Base-by-base conservation (phyloP, 768 basidiomycete species). In the Boletellus sp. region DNA sequence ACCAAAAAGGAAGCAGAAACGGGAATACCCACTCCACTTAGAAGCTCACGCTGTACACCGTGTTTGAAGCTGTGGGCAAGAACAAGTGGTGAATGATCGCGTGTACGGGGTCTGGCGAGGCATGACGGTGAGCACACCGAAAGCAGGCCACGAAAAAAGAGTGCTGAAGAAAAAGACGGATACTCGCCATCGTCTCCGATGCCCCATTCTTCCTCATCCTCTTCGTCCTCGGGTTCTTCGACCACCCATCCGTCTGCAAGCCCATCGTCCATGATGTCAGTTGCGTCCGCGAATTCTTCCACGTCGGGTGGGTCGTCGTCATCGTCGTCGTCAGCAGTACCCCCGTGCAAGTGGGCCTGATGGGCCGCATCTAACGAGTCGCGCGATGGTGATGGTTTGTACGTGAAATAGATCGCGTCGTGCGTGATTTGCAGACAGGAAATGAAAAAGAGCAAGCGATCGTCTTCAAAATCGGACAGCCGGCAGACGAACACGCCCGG, bases 361-460 rank as follows among this genome's bases (percentile, higher is more conserved):
- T 26, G 45, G 11, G 16, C 26, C 11, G 40, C 3, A 35, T 42
- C 50, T 19, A 9, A 26, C 3, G 7, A 16, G 13, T 16, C 37
- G 15, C 11, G 35, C 4, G 28, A n/a, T 12, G n/a, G 38, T 7
- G 49, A 52, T 0, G 66, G 56, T 17, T 32, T 50, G 42, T 65
- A 65, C 47, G 76, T 80, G 32, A 81, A 54, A 51, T 72, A 83
- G 12, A 83, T 51, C 0, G 75, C 76, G 0, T 78, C 77, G 23
- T 78, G 74, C 0, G 78, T 77, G 67, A 81, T 72, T 58, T 82
- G 80, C 19, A 83, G 70, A 56, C 80, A 83, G 22, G 72, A 72
- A n/a, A 81, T 58, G 32, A 36, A 52, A 19, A 58, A 48, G n/a
- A 64, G 55, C 20, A 53, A 34, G 28, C 38, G 51, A 0, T 35